Percentiles rank a stretch among this genome's conserved stretches.
Evolutionary conservation across 805 yeast genomes (phyloP).

Genomic region (Phaffomyces opuntiae): DNA sequence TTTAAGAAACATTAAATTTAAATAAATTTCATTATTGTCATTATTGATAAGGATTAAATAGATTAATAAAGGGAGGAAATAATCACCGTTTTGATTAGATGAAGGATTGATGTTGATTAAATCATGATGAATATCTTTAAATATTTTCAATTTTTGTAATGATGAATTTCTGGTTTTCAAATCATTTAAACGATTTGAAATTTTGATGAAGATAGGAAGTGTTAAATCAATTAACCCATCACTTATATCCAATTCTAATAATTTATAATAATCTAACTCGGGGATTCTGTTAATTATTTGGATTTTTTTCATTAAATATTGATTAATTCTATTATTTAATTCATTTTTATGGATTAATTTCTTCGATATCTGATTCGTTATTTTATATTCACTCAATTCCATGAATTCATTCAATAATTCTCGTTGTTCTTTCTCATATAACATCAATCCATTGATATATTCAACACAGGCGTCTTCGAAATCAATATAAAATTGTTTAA

Average conservation of each 20-base stretch:
- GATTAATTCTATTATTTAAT: constrained; percentile 11
- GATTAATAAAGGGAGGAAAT: constrained; percentile 19
- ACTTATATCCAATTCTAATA: constrained; percentile 7
- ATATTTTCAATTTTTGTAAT: constrained; percentile 8
- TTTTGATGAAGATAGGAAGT: not conserved
- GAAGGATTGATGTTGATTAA: constrained; percentile 6
- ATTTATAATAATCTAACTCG: constrained; percentile 12
- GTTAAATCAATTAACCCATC: constrained; percentile 5
- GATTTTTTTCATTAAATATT: constrained; percentile 13
- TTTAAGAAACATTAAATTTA: constrained; percentile 17
- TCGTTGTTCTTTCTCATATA: constrained; percentile 4
- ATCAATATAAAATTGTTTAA: constrained; percentile 16
- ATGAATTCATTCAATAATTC: constrained; percentile 6
- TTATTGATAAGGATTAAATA: constrained; percentile 15
- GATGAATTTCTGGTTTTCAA: constrained; percentile 11
- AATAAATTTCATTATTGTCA: constrained; percentile 11
- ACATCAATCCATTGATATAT: constrained; percentile 3
- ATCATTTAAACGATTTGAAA: constrained; percentile 6
- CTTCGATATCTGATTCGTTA: constrained; percentile 10
- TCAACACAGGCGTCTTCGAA: constrained; percentile 9
- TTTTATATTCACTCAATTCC: constrained; percentile 14
- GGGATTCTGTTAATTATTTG: constrained; percentile 9
- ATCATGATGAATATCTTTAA: constrained; percentile 13
- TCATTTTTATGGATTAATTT: constrained; percentile 13
- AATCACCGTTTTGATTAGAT: constrained; percentile 14